Evolutionary conservation across 768 basidiomycete species (phyloP).

Genomic region (Boletus sensibilis): DNA sequence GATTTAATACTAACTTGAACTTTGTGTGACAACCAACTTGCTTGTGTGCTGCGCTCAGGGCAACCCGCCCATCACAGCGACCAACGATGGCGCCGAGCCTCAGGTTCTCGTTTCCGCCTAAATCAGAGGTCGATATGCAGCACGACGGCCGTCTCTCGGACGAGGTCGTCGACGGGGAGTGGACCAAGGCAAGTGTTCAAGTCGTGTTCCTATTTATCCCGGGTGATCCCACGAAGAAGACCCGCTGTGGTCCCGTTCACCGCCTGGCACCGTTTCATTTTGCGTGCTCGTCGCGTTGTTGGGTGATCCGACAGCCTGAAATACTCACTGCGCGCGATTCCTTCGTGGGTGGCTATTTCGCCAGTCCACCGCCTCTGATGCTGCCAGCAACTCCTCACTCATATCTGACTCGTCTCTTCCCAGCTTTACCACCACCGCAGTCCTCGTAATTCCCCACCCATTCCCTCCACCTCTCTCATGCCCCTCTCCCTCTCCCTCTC

Average conservation of each 20-base stretch:
- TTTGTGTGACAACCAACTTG: background rate
- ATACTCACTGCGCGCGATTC: background rate
- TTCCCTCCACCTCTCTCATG: constrained; percentile 11
- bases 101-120: background rate
- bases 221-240: constrained; percentile 11
- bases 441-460: background rate
- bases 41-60: too few species aligned
- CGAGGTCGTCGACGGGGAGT: constrained; percentile 16
- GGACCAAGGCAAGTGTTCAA: constrained; percentile 25
- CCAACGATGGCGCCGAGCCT: background rate
- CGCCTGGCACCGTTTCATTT: background rate
- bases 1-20: background rate
- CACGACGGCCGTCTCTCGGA: background rate
- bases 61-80: background rate
- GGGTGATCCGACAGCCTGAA: constrained; percentile 7
- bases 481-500: constrained; percentile 12
- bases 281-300: background rate
- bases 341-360: constrained; percentile 17
- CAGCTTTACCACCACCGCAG: constrained; percentile 15
- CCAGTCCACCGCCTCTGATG: constrained; percentile 23
- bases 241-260: background rate
- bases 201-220: background rate
- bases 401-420: constrained; percentile 6
- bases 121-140: background rate
- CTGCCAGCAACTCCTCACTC: background rate